These are phyloP conservation scores for Rhizopogon vesiculosus DNA, from an alignment of 768 basidiomycete genomes.

Conservation along the genomic window DNA sequence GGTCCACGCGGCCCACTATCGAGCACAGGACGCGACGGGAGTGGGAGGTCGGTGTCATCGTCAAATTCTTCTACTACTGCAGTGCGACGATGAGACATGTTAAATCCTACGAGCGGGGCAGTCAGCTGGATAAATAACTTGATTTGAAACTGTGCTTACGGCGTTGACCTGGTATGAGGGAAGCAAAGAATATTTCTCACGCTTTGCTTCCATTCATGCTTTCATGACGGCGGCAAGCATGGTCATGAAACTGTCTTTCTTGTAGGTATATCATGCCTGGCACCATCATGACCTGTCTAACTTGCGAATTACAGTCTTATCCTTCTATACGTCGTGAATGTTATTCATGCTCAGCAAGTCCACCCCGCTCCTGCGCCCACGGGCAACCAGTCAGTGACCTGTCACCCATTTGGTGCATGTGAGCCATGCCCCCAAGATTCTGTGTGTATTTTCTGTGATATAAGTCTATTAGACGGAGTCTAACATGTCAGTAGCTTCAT, in stretches of 20 bases:
- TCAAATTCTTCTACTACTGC: constrained; percentile 79
- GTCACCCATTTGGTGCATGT: constrained; percentile 53
- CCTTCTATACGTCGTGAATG: constrained; percentile 5
- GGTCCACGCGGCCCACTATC: constrained; percentile 68
- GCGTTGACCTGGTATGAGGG: background rate
- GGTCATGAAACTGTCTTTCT: constrained; percentile 7
- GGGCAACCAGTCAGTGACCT: constrained; percentile 26
- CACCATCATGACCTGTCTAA: background rate
- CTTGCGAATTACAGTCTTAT: constrained; percentile 6
- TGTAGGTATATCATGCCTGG: constrained; percentile 7
- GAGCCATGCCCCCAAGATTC: constrained; percentile 60
- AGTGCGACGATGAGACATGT: constrained; percentile 62
- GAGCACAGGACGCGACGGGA: constrained; percentile 63
- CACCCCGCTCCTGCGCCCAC: background rate
- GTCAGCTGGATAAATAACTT: too few species aligned
- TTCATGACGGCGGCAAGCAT: constrained; percentile 2
- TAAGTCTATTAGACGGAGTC: constrained; percentile 1
- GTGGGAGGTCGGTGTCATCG: constrained; percentile 89
- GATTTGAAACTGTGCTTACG: background rate
- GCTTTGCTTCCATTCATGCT: constrained; percentile 12
- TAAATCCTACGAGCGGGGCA: background rate
- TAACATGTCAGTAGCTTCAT: constrained; percentile 47
- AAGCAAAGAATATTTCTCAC: constrained; percentile 17
- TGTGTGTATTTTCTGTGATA: constrained; percentile 34
- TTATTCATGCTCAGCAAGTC: constrained; percentile 5